A percentile compares a stretch with the other conserved stretches of the same genome.
phyloP scores from a whole-genome alignment of 306 rosid species.

The Canavalia gladiata region DNA sequence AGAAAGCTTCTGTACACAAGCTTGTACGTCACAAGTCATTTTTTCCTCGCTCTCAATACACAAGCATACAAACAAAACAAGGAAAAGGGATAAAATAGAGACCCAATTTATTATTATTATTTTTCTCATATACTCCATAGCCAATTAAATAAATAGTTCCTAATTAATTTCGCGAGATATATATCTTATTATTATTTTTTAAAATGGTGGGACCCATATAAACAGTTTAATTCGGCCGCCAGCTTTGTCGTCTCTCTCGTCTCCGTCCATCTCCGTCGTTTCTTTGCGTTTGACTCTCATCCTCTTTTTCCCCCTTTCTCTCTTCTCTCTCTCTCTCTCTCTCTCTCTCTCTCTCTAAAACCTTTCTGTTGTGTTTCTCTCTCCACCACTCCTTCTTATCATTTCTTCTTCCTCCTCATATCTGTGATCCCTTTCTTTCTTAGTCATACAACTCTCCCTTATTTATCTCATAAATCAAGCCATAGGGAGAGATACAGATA shows the following conservation, averaged over 20 bases:
- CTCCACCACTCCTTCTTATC: slow-evolving; percentile 50
- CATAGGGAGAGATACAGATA: slow-evolving; percentile 1
- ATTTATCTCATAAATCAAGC: slow-evolving; percentile 64
- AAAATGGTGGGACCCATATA: slow-evolving; percentile 59
- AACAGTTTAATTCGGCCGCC: slow-evolving; percentile 86
- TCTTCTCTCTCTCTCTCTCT: slow-evolving; percentile 40
- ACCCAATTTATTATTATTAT: background rate
- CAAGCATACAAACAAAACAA: slow-evolving; percentile 37
- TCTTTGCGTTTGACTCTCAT: slow-evolving; percentile 61
- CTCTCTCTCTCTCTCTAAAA: slow-evolving; percentile 28
- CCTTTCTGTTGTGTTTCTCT: slow-evolving; percentile 39
- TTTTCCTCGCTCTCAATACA: slow-evolving; percentile 40
- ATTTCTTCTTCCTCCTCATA: slow-evolving; percentile 23
- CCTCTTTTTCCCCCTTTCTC: background rate
- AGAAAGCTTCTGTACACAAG: slow-evolving; percentile 41
- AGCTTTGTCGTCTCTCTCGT: slow-evolving; percentile 91
- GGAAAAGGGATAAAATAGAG: background rate
- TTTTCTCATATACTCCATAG: background rate
- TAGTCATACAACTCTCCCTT: slow-evolving; percentile 40
- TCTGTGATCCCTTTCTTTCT: slow-evolving; percentile 49
- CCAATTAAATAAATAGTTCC: background rate
- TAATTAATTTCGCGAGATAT: background rate
- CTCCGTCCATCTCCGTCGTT: slow-evolving; percentile 79
- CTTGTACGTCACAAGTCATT: slow-evolving; percentile 49
- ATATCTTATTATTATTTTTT: background rate